Evolutionary conservation across 2,329 filamentous ascomycete genomes (phyloP).

Genomic region (Botrytis deweyae): DNA sequence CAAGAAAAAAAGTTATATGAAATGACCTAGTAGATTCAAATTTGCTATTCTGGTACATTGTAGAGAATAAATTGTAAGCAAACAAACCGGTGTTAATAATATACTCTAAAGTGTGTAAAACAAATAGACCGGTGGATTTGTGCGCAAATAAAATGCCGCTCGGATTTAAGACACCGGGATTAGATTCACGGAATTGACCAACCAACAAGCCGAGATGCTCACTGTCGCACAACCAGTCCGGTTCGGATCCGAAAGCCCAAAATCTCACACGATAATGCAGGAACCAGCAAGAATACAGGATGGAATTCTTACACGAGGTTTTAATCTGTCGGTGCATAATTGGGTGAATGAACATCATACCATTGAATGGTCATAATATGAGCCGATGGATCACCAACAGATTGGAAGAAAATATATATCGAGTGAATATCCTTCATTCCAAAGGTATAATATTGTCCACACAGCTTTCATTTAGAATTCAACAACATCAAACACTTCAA

Average conservation of each 20-base stretch:
- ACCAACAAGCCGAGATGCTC: constrained; percentile 8
- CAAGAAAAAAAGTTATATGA: not conserved
- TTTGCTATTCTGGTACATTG: not conserved
- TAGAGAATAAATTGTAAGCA: not conserved
- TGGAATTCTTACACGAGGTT: not conserved
- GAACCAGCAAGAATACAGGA: not conserved
- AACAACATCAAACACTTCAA: not conserved
- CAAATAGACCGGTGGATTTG: not conserved
- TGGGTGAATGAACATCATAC: not conserved
- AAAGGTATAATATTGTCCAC: not conserved
- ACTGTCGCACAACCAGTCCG: constrained; percentile 9
- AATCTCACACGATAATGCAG: not conserved
- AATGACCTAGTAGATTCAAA: not conserved
- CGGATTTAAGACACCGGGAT: constrained; percentile 3
- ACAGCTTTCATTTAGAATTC: not conserved
- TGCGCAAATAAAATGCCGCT: not conserved
- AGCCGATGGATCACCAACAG: not conserved
- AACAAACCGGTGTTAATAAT: not conserved
- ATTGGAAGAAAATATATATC: constrained; percentile 7
- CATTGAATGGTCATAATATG: not conserved
- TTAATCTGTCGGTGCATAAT: not conserved
- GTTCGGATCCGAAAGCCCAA: constrained; percentile 11
- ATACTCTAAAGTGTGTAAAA: not conserved
- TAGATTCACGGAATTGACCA: not conserved
- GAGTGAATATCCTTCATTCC: constrained; percentile 4